Evolutionary conservation across 2,329 filamentous ascomycete genomes (phyloP).

Genomic region (Colletotrichum simmondsii): DNA sequence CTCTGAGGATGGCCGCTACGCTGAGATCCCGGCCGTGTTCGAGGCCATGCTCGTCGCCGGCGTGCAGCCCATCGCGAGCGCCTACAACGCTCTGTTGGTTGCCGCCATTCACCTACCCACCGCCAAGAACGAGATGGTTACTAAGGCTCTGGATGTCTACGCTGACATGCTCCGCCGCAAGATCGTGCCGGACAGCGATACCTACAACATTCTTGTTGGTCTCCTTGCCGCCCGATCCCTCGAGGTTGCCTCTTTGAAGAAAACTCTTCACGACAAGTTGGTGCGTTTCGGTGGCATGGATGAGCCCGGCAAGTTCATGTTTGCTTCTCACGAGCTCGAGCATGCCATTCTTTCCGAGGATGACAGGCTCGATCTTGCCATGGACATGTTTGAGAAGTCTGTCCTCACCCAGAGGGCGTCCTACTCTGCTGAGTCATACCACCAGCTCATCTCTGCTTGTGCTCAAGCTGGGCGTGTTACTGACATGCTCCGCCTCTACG

Average conservation of each 20-base stretch:
- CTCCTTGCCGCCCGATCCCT: conserved; percentile 84
- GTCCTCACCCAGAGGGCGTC: conserved; percentile 69
- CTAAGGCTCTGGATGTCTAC: conserved; percentile 94
- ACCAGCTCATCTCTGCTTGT: conserved; percentile 86
- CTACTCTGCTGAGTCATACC: conserved; percentile 86
- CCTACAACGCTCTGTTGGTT: conserved; percentile 92
- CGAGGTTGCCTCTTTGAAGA: conserved; percentile 79
- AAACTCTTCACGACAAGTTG: conserved; percentile 82
- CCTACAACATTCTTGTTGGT: conserved; percentile 88
- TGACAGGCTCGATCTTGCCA: conserved; percentile 84
- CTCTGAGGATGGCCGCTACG: conserved; percentile 77
- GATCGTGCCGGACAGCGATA: conserved; percentile 83
- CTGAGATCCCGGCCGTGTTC: conserved; percentile 90
- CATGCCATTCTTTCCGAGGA: conserved; percentile 88
- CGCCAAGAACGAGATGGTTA: conserved; percentile 84
- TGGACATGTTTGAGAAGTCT: conserved; percentile 87
- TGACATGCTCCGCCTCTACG: conserved; percentile 91
- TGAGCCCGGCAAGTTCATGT: conserved; percentile 85
- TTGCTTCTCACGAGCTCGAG: conserved; percentile 88
- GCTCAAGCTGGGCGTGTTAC: conserved; percentile 82
- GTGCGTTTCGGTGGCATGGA: conserved; percentile 87
- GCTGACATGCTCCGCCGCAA: conserved; percentile 93
- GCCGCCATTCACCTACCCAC: conserved; percentile 86
- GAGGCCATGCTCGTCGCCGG: conserved; percentile 88
- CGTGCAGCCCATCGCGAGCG: conserved; percentile 80